These are phyloP conservation scores for Cryptosporidium canis DNA, from an alignment of 169 alveolate genomes.

Conservation along the genomic window DNA sequence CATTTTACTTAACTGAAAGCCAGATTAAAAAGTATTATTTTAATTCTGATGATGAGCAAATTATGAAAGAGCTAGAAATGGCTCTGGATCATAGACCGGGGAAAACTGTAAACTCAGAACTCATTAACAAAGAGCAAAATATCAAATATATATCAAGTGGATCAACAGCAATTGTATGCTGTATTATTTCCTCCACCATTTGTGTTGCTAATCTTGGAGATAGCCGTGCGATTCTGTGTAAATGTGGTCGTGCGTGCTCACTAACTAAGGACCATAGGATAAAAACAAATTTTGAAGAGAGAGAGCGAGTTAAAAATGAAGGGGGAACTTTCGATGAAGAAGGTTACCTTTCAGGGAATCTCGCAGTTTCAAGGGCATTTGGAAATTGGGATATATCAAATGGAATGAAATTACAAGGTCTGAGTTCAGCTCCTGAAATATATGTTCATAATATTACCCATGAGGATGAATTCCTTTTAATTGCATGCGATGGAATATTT, in stretches of 20 bases:
- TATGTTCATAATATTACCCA: slow-evolving; percentile 72
- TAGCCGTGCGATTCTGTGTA: slow-evolving; percentile 76
- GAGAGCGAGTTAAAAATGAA: slow-evolving; percentile 68
- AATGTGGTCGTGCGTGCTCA: slow-evolving; percentile 73
- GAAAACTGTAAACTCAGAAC: neutral
- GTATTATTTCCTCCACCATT: slow-evolving; percentile 50
- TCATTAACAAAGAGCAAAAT: neutral
- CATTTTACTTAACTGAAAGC: slow-evolving; percentile 48
- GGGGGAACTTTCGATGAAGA: slow-evolving; percentile 78
- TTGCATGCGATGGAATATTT: slow-evolving; percentile 77
- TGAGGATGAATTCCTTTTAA: slow-evolving; percentile 79
- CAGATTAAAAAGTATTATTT: slow-evolving; percentile 53
- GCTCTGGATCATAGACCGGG: neutral
- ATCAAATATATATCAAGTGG: slow-evolving; percentile 74
- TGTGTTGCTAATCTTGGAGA: slow-evolving; percentile 77
- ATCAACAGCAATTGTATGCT: slow-evolving; percentile 76
- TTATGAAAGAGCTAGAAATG: neutral
- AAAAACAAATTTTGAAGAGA: slow-evolving; percentile 73
- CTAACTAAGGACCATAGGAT: slow-evolving; percentile 75
- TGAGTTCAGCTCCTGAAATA: slow-evolving; percentile 78
- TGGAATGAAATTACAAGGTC: slow-evolving; percentile 78
- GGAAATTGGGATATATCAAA: slow-evolving; percentile 74
- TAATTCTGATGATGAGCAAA: neutral
- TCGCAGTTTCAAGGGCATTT: slow-evolving; percentile 78
- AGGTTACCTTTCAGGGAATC: slow-evolving; percentile 73